Percentiles rank a stretch among this genome's conserved stretches.
Evolutionary conservation across 495 filamentous ascomycete species (phyloP).

Genomic region (Cenococcum geophilum): DNA sequence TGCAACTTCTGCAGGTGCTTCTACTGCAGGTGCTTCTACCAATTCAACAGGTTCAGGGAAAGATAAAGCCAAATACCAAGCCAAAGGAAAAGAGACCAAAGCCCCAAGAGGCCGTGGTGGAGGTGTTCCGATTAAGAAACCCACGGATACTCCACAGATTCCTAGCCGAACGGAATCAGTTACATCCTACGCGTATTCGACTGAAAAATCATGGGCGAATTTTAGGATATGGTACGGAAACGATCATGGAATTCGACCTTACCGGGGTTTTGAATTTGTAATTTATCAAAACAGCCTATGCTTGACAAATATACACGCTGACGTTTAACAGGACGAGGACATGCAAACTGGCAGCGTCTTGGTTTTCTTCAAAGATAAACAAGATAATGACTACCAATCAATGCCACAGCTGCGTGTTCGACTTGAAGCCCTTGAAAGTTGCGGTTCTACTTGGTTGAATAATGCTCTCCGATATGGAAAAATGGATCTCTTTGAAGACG

Average conservation of each 20-base stretch:
- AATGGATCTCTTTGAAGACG: slow-evolving; percentile 28
- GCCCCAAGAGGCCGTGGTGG: slow-evolving; percentile 31
- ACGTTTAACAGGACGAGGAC: slow-evolving; percentile 23
- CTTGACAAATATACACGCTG: not conserved
- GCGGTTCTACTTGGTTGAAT: slow-evolving; percentile 29
- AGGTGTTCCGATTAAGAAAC: slow-evolving; percentile 27
- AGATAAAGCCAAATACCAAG: slow-evolving; percentile 26
- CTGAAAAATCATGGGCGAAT: slow-evolving; percentile 26
- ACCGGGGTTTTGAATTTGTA: slow-evolving; percentile 30
- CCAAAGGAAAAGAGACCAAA: slow-evolving; percentile 28
- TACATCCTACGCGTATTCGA: slow-evolving; percentile 4
- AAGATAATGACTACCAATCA: slow-evolving; percentile 22
- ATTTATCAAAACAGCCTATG: not conserved
- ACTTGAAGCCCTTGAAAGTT: slow-evolving; percentile 25
- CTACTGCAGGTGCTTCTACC: slow-evolving; percentile 12
- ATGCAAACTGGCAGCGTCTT: slow-evolving; percentile 32
- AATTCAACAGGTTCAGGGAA: slow-evolving; percentile 18
- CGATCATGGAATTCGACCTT: slow-evolving; percentile 21
- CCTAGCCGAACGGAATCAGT: slow-evolving; percentile 12
- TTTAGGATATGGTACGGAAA: slow-evolving; percentile 31
- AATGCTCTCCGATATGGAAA: slow-evolving; percentile 26
- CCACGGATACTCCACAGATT: slow-evolving; percentile 9
- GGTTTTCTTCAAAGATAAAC: slow-evolving; percentile 34
- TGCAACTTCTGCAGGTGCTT: slow-evolving; percentile 13
- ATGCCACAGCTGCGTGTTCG: slow-evolving; percentile 25